These are phyloP conservation scores for Curvularia verruculosa DNA, from an alignment of 2,329 filamentous ascomycete genomes.

Conservation along the genomic window DNA sequence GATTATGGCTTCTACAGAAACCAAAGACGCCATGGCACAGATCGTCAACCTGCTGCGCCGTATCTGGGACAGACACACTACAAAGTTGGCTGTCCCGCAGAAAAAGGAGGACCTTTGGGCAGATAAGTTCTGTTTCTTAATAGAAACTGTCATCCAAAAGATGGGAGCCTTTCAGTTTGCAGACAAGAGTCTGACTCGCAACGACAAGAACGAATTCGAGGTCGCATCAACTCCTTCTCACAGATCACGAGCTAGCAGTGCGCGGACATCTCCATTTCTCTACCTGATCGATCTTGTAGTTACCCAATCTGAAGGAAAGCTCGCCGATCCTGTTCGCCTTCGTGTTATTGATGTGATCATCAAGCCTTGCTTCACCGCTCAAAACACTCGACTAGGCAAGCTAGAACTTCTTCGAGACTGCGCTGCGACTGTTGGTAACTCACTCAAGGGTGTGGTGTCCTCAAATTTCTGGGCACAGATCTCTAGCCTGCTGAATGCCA, in stretches of 20 bases:
- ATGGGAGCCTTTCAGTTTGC: constrained; percentile 59
- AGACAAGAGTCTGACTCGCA: constrained; percentile 57
- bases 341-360: constrained; percentile 57
- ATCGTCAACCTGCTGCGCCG: constrained; percentile 72
- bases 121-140: constrained; percentile 58
- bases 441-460: constrained; percentile 27
- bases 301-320: constrained; percentile 46
- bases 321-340: constrained; percentile 48
- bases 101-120: constrained; percentile 53
- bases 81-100: constrained; percentile 40
- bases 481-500: constrained; percentile 26
- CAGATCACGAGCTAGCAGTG: constrained; percentile 55
- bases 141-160: constrained; percentile 57
- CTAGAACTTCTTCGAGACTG: constrained; percentile 50
- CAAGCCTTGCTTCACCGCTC: constrained; percentile 61
- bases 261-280: constrained; percentile 66
- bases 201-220: constrained; percentile 65
- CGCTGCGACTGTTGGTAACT: constrained; percentile 28
- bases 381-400: constrained; percentile 44
- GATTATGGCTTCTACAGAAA: constrained; percentile 84
- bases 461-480: constrained; percentile 40
- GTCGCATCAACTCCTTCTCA: constrained; percentile 71
- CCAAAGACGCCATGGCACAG: constrained; percentile 76
- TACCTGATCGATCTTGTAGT: constrained; percentile 69
- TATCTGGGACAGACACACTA: constrained; percentile 67